Base-by-base conservation (phyloP, 495 filamentous ascomycete species). In the Aspergillus cristatus region DNA sequence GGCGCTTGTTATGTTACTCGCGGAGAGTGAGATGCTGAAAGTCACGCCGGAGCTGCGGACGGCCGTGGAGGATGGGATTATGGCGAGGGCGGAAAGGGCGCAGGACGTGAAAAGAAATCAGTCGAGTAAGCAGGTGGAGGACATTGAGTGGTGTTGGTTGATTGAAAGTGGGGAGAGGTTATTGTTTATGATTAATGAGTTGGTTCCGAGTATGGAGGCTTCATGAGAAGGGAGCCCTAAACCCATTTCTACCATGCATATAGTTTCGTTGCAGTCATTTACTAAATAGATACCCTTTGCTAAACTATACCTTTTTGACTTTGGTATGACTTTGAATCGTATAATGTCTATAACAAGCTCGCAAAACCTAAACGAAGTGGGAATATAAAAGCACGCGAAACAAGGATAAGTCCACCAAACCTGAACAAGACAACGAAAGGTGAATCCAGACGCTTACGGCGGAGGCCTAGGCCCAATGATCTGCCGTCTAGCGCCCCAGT, bases 401-500 rank as follows among this genome's bases (percentile, higher is more conserved):
- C 20, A 24, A 24, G n/a, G n/a, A n/a, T 8, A 4, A 24, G 8
- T 8, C 20, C 4, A 24, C 20, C 4, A 24, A 4, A 24, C 8
- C 20, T 4, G 20, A 24, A 24, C 4, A 24, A 24, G 8, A 24
- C 4, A 24, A 24, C 4, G 8, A 24, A 24, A 24, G 8, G 20
- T 24, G 8, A 24, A 24, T 4, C 5, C 5, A 34, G 18, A 11
- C 35, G 28, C 40, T 56, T 43, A 70, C 24, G 73, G 81, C 28
- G 79, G 65, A 34, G 84, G 84, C 44, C 86, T 66, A 5, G 86
- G 85, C 6, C 79, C 79, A 26, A 87, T 83, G 55, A 94, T 87
- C 66, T 88, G 86, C 43, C 86, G 75, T 51, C 82, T 68, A 2
- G 66, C 63, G 18, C 82, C 82, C 18, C 79, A 78, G 47, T 76